Base-by-base conservation (phyloP, 2,329 filamentous ascomycete species). In the Fusarium buharicum region DNA sequence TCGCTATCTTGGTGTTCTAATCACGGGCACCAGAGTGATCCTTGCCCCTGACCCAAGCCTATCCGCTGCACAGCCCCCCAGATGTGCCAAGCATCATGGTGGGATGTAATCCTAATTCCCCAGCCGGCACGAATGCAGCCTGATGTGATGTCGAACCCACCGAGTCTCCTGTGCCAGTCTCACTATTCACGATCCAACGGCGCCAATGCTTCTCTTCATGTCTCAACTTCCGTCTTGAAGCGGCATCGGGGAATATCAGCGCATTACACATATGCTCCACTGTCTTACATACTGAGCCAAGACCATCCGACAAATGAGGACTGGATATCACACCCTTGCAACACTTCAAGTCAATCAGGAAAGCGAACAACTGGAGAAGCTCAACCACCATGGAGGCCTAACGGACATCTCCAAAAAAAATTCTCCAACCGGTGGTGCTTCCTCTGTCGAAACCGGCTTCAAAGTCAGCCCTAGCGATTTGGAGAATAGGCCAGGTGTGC, bases 1-100 rank as follows among this genome's bases (percentile, higher is more conserved):
- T 54, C 54, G 28, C 43, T 41, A 43, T 55, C 55, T 53, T 63
- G 50, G 52, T 62, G 50, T 34, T 18, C 27, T 37, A 14, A 58
- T 57, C 62, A 59, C 44, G 50, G 62, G 47, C 68, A 57, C 44
- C 50, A 57, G 37, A 63, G 50, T 33, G 36, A 65, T 51, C 67
- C 67, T 50, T 67, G 68, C 49, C 64, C 60, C 47, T 60, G 50
- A 36, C 41, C 52, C 54, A 56, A 59, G 53, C 55, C 63, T 70
- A 64, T 64, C 67, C 59, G 63, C 58, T 72, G 70, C 68, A 72
- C 70, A 72, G 70, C 70, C 70, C 62, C 68, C 58, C 31, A 64
- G 62, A 66, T 70, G 60, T 56, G 66, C 57, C 65, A 66, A 70
- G 63, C 58, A 64, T 67, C 64, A 59, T 43, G 50, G 56, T 56